Evolutionary conservation across 1,284 basidiomycete species (phyloP), one percentile per base, ranked within the genome.

Genomic region (Sutorius eximius): DNA sequence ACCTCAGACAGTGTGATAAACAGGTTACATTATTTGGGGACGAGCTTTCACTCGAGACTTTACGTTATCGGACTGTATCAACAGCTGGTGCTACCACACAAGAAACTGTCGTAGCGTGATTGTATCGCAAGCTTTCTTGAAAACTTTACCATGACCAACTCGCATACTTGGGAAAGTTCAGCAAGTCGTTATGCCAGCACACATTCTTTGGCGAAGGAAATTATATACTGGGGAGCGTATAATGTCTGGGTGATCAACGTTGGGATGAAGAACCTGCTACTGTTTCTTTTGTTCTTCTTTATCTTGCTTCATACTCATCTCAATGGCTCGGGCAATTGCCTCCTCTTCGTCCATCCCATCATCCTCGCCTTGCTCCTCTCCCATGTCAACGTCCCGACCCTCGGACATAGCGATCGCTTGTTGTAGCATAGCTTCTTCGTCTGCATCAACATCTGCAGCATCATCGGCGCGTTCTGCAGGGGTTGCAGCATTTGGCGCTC

Each of bases 361-460:
- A 2, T 77, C 77, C 0, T 71, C 73, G 2, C 68, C 75, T 7
- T 69, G 72, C 7, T 72, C 73, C 5, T 72, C 73, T 49, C 33
- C 56, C 50, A 69, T 74, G 5, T 73, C 71, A 30, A 80, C 76
- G 34, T 79, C 79, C 55, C 73, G 73, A 38, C 69, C 69, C 47
- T 76, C 68, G 1, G 85, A 82, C 77, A 86, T 68, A 34, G 80
- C 82, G 32, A 89, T 67, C 27, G 88, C 87, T 62, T 82, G 78
- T 60, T 81, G 79, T 20, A 89, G 75, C 66, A 89, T 72, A 5
- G 81, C 81, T 16, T 85, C 84, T 48, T 93, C 86, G 44, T 90
- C 84, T 52, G 79, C 77, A n/a, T 86, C 82, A 24, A 67, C 54
- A 11, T 71, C 67, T 18, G 73, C 59, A 32, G 75, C 60, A 12